Conservation (phyloP, 2,329 filamentous ascomycete genomes). For the Tolypocladium ophioglossoides region DNA sequence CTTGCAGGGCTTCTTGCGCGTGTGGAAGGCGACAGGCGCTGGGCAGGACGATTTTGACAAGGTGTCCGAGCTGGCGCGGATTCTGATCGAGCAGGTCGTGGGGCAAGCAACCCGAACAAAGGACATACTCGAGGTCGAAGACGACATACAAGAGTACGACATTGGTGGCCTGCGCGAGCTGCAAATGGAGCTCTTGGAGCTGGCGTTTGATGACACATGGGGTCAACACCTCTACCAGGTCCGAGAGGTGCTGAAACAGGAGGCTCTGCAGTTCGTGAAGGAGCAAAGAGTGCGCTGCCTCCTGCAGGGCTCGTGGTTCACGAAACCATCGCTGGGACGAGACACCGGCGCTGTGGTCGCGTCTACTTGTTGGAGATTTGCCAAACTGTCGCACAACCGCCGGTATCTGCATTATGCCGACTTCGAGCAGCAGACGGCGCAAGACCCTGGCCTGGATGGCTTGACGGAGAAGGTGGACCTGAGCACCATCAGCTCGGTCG, state of each 20-base stretch:
- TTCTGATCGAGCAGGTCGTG: constrained; percentile 81
- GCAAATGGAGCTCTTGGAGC: constrained; percentile 86
- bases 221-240: constrained; percentile 80
- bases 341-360: constrained; percentile 28
- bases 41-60: constrained; percentile 85
- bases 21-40: constrained; percentile 88
- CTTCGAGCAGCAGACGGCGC: constrained; percentile 55
- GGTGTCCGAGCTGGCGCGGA: constrained; percentile 80
- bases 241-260: constrained; percentile 81
- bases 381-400: constrained; percentile 81
- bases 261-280: constrained; percentile 92
- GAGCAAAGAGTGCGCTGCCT: constrained; percentile 90
- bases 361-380: constrained; percentile 65
- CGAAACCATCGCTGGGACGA: constrained; percentile 32
- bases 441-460: constrained; percentile 61
- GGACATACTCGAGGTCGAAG: constrained; percentile 78
- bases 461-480: constrained; percentile 79
- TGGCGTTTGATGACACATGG: constrained; percentile 93
- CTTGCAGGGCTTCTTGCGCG: constrained; percentile 74
- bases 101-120: constrained; percentile 72
- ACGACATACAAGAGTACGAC: constrained; percentile 78
- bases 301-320: constrained; percentile 83
- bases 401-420: constrained; percentile 84
- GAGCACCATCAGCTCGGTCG: constrained; percentile 78
- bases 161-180: constrained; percentile 67